Evolutionary conservation across 2,329 filamentous ascomycete species (phyloP).

Genomic region (Exophiala sp.): DNA sequence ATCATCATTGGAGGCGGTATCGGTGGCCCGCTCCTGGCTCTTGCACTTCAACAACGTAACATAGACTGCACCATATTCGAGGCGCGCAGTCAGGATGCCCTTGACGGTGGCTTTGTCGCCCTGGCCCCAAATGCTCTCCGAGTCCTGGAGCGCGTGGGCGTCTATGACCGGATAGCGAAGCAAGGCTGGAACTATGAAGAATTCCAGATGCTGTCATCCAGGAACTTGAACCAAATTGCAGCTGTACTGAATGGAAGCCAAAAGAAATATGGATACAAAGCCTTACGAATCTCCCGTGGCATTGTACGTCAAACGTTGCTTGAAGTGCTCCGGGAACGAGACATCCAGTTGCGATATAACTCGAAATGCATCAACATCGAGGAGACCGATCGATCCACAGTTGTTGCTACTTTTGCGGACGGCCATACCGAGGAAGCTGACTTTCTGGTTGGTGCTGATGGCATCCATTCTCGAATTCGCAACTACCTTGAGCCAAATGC

Average conservation of each 20-base stretch:
- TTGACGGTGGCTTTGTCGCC: constrained; percentile 56
- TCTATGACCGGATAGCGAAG: constrained; percentile 46
- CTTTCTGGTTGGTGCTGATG: constrained; percentile 30
- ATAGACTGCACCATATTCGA: no score
- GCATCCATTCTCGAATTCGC: constrained; percentile 28
- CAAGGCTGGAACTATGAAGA: constrained; percentile 51
- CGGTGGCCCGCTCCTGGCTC: no score
- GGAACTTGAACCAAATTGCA: constrained; percentile 32
- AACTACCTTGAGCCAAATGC: constrained; percentile 11
- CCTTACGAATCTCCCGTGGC: constrained; percentile 20
- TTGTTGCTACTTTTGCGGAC: constrained; percentile 16
- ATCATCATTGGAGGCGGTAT: no score
- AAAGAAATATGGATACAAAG: constrained; percentile 31
- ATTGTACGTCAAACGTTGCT: constrained; percentile 18
- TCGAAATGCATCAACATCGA: constrained; percentile 14
- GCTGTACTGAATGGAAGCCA: constrained; percentile 30
- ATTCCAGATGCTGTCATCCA: constrained; percentile 42
- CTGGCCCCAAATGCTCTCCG: constrained; percentile 58
- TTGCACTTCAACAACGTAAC: no score
- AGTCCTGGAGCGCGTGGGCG: constrained; percentile 49
- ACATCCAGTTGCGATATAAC: constrained; percentile 17
- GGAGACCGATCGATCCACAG: constrained; percentile 10
- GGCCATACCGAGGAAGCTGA: constrained; percentile 21
- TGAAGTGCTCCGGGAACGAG: constrained; percentile 6
- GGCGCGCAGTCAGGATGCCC: no score